Evolutionary conservation across 306 rosid species (phyloP).

Genomic region (Trifolium pratense): DNA sequence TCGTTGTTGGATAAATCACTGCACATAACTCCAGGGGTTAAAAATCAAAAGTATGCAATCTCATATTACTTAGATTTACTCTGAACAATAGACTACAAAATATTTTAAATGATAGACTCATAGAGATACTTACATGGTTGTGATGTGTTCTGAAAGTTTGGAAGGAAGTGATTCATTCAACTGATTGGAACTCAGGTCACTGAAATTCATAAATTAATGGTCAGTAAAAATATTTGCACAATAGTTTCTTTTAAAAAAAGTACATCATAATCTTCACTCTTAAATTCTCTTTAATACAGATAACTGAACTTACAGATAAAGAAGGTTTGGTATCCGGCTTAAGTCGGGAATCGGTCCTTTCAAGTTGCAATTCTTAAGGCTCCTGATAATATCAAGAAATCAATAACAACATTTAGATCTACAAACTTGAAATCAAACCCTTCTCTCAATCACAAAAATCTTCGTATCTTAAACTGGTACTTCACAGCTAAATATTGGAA

Average conservation of each 20-base stretch:
- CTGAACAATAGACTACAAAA: no score
- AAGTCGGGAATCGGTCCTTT: constrained; percentile 88
- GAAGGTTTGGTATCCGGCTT: constrained; percentile 60
- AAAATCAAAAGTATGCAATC: no score
- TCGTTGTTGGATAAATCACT: constrained; percentile 79
- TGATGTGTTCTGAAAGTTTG: constrained; percentile 66
- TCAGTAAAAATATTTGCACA: constrained; percentile 35
- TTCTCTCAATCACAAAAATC: neutral
- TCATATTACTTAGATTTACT: no score
- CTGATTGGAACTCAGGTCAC: constrained; percentile 82
- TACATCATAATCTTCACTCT: constrained; percentile 4
- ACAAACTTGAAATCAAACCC: neutral
- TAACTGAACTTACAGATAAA: constrained; percentile 69
- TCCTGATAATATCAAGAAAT: constrained; percentile 60
- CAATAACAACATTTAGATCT: constrained; percentile 30
- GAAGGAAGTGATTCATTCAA: constrained; percentile 75
- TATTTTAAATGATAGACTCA: no score
- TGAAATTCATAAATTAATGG: constrained; percentile 51
- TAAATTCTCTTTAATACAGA: constrained; percentile 21
- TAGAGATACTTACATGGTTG: constrained; percentile 78
- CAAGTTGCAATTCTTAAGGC: constrained; percentile 84
- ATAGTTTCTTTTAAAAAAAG: constrained; percentile 7
- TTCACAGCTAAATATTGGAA: constrained; percentile 22
- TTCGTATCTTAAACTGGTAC: constrained; percentile 22
- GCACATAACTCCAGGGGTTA: no score